These are phyloP conservation scores for Trametes elegans DNA, from an alignment of 768 basidiomycete genomes.

Conservation along the genomic window DNA sequence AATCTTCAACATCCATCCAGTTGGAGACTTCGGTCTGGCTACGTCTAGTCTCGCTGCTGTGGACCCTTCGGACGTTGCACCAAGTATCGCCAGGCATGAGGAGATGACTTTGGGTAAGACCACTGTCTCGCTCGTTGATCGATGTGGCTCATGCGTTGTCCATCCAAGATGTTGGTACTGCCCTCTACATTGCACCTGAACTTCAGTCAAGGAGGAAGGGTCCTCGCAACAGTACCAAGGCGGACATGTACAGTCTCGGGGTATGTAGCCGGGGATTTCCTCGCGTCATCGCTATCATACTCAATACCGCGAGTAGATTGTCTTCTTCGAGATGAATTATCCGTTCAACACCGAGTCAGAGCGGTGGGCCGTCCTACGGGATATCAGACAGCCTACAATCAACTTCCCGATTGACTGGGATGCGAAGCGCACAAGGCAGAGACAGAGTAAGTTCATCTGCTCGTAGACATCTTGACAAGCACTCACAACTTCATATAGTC, in stretches of 20 bases:
- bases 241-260: conserved; percentile 93
- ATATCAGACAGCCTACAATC: conserved; percentile 68
- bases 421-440: conserved; percentile 53
- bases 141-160: not conserved
- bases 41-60: conserved; percentile 79
- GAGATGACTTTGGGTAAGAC: conserved; percentile 74
- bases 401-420: conserved; percentile 81
- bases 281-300: not conserved
- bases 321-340: conserved; percentile 98
- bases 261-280: conserved; percentile 41
- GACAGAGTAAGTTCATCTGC: conserved; percentile 54
- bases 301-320: conserved; percentile 55
- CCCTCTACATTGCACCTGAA: conserved; percentile 91
- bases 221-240: conserved; percentile 80
- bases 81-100: conserved; percentile 44
- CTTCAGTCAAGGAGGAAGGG: conserved; percentile 60
- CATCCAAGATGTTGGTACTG: conserved; percentile 77
- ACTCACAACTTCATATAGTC: conserved; percentile 41
- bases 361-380: conserved; percentile 79
- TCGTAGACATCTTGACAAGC: not conserved
- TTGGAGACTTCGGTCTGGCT: conserved; percentile 93
- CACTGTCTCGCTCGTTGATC: too few species aligned
- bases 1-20: conserved; percentile 33
- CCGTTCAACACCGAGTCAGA: conserved; percentile 79
- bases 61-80: conserved; percentile 66